These are phyloP conservation scores for Choanephora cucurbitarum DNA, from an alignment of 371 early-diverging fungal species.

Conservation along the genomic window DNA sequence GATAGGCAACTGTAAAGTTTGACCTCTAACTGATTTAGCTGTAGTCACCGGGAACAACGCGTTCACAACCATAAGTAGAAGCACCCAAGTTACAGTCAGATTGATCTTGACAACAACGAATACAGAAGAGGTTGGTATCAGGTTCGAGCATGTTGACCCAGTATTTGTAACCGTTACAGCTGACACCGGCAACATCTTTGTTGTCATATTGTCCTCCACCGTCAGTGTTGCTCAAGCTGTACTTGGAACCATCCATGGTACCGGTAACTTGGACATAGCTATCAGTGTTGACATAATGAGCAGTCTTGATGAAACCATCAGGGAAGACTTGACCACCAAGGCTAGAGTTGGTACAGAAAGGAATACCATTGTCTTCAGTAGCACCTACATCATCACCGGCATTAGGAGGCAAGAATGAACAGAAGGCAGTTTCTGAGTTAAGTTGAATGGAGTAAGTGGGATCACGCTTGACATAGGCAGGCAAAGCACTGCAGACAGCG, in stretches of 20 bases:
- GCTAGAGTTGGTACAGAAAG: constrained; percentile 42
- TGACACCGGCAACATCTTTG: constrained; percentile 37
- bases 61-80: constrained; percentile 48
- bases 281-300: constrained; percentile 38
- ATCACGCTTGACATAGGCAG: no score
- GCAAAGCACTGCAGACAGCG: no score
- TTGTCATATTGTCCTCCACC: constrained; percentile 55
- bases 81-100: constrained; percentile 45
- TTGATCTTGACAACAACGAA: constrained; percentile 52
- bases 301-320: constrained; percentile 40
- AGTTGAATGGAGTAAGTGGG: no score
- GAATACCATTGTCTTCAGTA: constrained; percentile 45
- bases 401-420: constrained; percentile 52
- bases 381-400: constrained; percentile 34
- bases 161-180: constrained; percentile 40
- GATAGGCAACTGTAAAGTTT: no score
- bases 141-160: constrained; percentile 57
- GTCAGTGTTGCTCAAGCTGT: constrained; percentile 30
- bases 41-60: constrained; percentile 53
- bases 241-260: constrained; percentile 38
- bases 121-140: constrained; percentile 38
- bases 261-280: constrained; percentile 54
- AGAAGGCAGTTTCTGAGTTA: constrained; percentile 24
- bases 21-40: neutral
- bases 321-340: constrained; percentile 31